Evolutionary conservation across 2,329 filamentous ascomycete species (phyloP).

Genomic region (Zymoseptoria passerinii): DNA sequence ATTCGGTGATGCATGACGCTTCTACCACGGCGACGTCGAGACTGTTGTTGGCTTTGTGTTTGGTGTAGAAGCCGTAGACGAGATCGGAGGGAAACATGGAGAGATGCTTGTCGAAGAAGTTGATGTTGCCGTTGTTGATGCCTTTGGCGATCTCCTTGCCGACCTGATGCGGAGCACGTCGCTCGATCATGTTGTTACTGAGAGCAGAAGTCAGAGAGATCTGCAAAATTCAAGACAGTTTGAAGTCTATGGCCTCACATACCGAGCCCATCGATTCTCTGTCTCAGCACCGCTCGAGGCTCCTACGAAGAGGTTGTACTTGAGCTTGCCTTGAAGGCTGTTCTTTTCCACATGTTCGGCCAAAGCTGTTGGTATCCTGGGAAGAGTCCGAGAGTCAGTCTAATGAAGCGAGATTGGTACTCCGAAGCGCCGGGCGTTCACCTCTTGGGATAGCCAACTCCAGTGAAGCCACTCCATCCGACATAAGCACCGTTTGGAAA

Average conservation of each 20-base stretch:
- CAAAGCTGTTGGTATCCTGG: conserved; percentile 62
- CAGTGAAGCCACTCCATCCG: conserved; percentile 86
- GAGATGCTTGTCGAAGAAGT: conserved; percentile 90
- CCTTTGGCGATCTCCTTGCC: conserved; percentile 85
- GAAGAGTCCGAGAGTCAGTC: neutral
- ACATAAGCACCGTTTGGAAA: conserved; percentile 83
- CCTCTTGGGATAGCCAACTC: conserved; percentile 58
- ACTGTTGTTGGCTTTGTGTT: conserved; percentile 63
- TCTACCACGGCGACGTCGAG: conserved; percentile 76
- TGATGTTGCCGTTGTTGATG: conserved; percentile 79
- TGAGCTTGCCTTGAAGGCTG: conserved; percentile 70
- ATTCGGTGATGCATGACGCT: conserved; percentile 77
- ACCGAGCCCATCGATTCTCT: conserved; percentile 78
- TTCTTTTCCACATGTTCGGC: conserved; percentile 88
- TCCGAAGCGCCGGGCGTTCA: neutral
- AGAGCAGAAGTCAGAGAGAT: neutral
- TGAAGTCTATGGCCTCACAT: neutral
- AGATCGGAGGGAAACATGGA: conserved; percentile 87
- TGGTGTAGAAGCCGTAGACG: conserved; percentile 69
- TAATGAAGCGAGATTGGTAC: neutral
- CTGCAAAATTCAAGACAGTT: neutral
- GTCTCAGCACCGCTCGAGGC: conserved; percentile 86
- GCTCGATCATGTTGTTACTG: conserved; percentile 75
- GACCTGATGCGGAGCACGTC: conserved; percentile 76
- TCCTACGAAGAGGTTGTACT: conserved; percentile 81